Evolutionary conservation across 768 basidiomycete species (phyloP).

Genomic region (Vararia minispora): DNA sequence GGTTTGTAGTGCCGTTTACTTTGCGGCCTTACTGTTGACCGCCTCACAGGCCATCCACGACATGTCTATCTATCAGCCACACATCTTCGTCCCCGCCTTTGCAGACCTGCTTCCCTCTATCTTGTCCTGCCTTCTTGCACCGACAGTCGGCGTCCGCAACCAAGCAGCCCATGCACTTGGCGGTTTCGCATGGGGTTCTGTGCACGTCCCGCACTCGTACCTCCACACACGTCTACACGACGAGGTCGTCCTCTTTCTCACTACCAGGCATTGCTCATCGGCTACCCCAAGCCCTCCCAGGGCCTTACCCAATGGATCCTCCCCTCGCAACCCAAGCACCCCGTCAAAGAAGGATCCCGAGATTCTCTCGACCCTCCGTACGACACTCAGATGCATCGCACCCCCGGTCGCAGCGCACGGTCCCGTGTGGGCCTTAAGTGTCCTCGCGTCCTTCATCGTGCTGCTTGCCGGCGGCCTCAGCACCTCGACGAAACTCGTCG

Average conservation of each 20-base stretch:
- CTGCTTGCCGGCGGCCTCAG: slow-evolving; percentile 49
- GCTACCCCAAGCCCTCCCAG: no score
- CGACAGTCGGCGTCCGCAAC: slow-evolving; percentile 50
- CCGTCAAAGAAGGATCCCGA: slow-evolving; percentile 29
- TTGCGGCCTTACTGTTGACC: slow-evolving; percentile 6
- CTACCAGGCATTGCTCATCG: slow-evolving; percentile 25
- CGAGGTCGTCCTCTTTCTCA: slow-evolving; percentile 36
- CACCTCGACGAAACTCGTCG: slow-evolving; percentile 31
- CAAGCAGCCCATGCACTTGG: slow-evolving; percentile 72
- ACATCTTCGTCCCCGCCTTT: slow-evolving; percentile 61
- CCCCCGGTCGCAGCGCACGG: slow-evolving; percentile 58
- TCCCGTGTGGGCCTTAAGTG: slow-evolving; percentile 66
- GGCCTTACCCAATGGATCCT: no score
- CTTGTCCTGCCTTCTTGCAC: slow-evolving; percentile 49
- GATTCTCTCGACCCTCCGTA: slow-evolving; percentile 57
- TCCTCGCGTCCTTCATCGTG: slow-evolving; percentile 53
- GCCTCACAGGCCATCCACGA: slow-evolving; percentile 57
- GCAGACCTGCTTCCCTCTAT: slow-evolving; percentile 48
- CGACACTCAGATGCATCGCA: slow-evolving; percentile 43
- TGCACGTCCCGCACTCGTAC: slow-evolving; percentile 33
- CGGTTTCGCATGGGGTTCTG: slow-evolving; percentile 48
- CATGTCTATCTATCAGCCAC: slow-evolving; percentile 49
- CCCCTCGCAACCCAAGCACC: slow-evolving; percentile 15
- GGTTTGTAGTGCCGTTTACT: slow-evolving; percentile 27
- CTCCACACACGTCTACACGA: slow-evolving; percentile 44